Conservation (phyloP, 2,329 filamentous ascomycete genomes). For the Fusarium paranaense region DNA sequence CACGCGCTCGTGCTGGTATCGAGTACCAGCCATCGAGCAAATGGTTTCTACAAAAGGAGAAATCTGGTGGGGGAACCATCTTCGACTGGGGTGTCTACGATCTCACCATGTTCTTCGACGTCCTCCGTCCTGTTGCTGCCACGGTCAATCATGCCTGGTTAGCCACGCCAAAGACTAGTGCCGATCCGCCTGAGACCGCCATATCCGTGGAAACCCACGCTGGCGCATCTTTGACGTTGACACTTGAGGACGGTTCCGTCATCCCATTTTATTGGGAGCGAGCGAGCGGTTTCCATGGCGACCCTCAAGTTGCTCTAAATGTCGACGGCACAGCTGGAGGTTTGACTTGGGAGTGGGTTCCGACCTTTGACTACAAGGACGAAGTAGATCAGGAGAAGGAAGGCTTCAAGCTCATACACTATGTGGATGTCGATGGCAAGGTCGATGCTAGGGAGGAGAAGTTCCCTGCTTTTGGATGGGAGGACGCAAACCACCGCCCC, state of each 20-base stretch:
- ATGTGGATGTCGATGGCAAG: constrained; percentile 15
- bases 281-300: constrained; percentile 23
- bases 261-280: constrained; percentile 21
- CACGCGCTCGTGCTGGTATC: constrained; percentile 23
- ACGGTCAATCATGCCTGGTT: constrained; percentile 24
- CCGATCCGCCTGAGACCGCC: neutral
- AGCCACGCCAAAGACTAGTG: constrained; percentile 10
- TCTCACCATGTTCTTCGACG: constrained; percentile 27
- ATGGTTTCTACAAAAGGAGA: constrained; percentile 22
- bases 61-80: constrained; percentile 18
- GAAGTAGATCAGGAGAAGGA: constrained; percentile 4
- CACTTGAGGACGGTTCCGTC: constrained; percentile 7
- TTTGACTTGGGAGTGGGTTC: constrained; percentile 24
- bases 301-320: constrained; percentile 12
- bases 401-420: constrained; percentile 20
- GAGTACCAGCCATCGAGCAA: constrained; percentile 25
- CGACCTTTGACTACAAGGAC: constrained; percentile 26
- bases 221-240: constrained; percentile 13
- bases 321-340: constrained; percentile 19
- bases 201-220: constrained; percentile 24
- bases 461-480: constrained; percentile 24
- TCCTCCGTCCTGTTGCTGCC: constrained; percentile 15
- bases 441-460: constrained; percentile 11
- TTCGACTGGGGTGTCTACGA: constrained; percentile 29
- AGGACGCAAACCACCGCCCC: constrained; percentile 21